These are phyloP conservation scores for Curvularia sp. DNA, from an alignment of 2,329 filamentous ascomycete genomes.

Conservation along the genomic window DNA sequence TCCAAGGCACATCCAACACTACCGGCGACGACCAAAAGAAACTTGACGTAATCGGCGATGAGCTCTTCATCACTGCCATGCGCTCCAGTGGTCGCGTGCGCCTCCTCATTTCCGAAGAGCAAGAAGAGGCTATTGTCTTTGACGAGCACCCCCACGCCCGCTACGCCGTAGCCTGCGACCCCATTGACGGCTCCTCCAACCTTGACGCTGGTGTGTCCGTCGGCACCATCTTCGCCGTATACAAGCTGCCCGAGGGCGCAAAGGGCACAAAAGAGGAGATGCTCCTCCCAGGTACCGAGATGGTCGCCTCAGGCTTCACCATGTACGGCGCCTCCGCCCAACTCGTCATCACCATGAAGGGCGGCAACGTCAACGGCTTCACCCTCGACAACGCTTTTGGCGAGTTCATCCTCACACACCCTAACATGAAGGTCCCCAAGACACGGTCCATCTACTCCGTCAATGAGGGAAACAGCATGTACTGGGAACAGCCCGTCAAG, in stretches of 20 bases:
- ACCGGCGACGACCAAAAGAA: conserved; percentile 99
- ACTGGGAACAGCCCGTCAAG: conserved; percentile 90
- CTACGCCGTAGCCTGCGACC: conserved; percentile 96
- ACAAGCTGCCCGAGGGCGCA: conserved; percentile 82
- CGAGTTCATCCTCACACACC: conserved; percentile 98
- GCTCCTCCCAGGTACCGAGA: conserved; percentile 85
- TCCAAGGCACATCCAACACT: conserved; percentile 92
- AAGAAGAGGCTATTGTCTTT: conserved; percentile 91
- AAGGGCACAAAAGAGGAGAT: conserved; percentile 82
- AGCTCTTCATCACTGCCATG: conserved; percentile 97
- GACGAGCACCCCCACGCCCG: conserved; percentile 73
- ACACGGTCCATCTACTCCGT: conserved; percentile 90
- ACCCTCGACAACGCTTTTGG: conserved; percentile 95
- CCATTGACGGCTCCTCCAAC: conserved; percentile 97
- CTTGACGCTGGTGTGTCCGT: conserved; percentile 97
- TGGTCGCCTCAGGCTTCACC: conserved; percentile 96
- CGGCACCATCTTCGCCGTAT: conserved; percentile 95
- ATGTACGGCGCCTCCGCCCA: conserved; percentile 99
- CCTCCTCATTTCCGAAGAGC: conserved; percentile 95
- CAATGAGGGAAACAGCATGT: conserved; percentile 97
- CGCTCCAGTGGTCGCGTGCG: conserved; percentile 88
- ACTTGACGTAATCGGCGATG: conserved; percentile 98
- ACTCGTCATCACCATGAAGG: conserved; percentile 96
- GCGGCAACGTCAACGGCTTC: conserved; percentile 92
- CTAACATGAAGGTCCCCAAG: conserved; percentile 86